phyloP scores from a whole-genome alignment of 2,329 filamentous ascomycete genomes.

The Colletotrichum cereale region DNA sequence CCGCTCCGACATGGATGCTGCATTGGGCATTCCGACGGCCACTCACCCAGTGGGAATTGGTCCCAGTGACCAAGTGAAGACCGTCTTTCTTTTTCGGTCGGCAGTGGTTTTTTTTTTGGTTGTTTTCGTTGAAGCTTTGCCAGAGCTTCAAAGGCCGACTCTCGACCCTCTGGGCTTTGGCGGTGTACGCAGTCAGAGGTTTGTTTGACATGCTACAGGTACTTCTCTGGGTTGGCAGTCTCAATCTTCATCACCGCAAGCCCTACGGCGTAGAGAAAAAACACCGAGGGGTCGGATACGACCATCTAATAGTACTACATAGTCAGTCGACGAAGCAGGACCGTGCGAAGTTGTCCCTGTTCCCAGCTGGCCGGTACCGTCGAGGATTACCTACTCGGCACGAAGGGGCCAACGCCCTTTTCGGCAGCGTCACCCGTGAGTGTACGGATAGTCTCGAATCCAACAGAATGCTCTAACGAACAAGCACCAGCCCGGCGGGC shows the following conservation, averaged over 20 bases:
- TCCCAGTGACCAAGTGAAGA: neutral
- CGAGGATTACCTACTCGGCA: conserved; percentile 22
- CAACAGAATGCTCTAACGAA: too few relatives aligned
- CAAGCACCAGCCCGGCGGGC: conserved; percentile 7
- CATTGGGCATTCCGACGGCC: conserved; percentile 25
- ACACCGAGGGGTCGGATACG: neutral
- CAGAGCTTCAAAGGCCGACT: neutral
- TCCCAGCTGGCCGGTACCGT: conserved; percentile 37
- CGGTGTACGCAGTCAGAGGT: neutral
- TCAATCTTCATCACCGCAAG: neutral
- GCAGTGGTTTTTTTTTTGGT: neutral
- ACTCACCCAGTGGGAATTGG: conserved; percentile 7
- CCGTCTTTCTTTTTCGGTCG: neutral
- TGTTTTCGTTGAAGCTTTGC: neutral
- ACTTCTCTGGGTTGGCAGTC: neutral
- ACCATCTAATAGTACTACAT: too few relatives aligned
- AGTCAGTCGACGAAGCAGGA: conserved; percentile 22
- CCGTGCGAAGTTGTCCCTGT: conserved; percentile 22
- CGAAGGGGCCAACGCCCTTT: conserved; percentile 14
- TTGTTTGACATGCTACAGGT: neutral
- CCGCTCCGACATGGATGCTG: conserved; percentile 27
- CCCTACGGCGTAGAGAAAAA: too few relatives aligned
- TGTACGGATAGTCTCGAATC: too few relatives aligned
- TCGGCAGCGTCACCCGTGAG: conserved; percentile 28
- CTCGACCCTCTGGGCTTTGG: neutral